Percentiles rank a stretch among this genome's conserved stretches.
These are phyloP conservation scores for Crucihimalaya himalaica DNA, from an alignment of 345 rosid genomes.

Conservation along the genomic window DNA sequence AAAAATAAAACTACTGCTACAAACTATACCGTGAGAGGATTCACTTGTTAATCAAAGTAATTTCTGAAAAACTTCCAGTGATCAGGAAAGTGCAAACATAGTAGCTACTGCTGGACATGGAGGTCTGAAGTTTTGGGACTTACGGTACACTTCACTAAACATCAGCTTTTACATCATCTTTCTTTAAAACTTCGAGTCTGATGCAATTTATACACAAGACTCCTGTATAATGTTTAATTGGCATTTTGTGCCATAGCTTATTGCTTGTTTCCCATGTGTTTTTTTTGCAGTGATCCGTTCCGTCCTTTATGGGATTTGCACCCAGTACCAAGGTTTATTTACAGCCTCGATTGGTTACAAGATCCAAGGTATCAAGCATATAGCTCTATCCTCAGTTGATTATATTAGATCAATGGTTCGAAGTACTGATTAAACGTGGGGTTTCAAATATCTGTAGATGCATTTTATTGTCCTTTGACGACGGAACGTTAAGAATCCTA, in stretches of 20 bases:
- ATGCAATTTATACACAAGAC: background rate
- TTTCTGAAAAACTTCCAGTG: slow-evolving; percentile 49
- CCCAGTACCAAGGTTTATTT: slow-evolving; percentile 63
- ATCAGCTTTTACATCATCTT: background rate
- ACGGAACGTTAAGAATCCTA: slow-evolving; percentile 71
- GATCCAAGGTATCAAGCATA: slow-evolving; percentile 62
- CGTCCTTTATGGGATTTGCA: slow-evolving; percentile 82
- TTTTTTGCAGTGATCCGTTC: slow-evolving; percentile 73
- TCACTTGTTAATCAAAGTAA: slow-evolving; percentile 9
- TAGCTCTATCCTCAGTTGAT: slow-evolving; percentile 22
- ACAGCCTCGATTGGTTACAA: slow-evolving; percentile 73
- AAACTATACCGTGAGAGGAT: background rate
- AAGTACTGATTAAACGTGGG: slow-evolving; percentile 7
- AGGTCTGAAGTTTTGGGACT: slow-evolving; percentile 91
- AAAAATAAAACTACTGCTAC: background rate
- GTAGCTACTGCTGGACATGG: slow-evolving; percentile 84
- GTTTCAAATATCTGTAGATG: slow-evolving; percentile 55
- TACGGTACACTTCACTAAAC: slow-evolving; percentile 52
- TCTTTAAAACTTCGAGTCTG: background rate
- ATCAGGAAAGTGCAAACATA: slow-evolving; percentile 59
- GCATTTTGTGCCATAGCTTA: background rate
- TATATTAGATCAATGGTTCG: slow-evolving; percentile 6
- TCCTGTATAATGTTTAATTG: background rate
- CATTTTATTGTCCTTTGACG: slow-evolving; percentile 66
- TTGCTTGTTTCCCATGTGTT: slow-evolving; percentile 21